phyloP scores from a whole-genome alignment of 345 rosid genomes.

The Physaria fendleri region DNA sequence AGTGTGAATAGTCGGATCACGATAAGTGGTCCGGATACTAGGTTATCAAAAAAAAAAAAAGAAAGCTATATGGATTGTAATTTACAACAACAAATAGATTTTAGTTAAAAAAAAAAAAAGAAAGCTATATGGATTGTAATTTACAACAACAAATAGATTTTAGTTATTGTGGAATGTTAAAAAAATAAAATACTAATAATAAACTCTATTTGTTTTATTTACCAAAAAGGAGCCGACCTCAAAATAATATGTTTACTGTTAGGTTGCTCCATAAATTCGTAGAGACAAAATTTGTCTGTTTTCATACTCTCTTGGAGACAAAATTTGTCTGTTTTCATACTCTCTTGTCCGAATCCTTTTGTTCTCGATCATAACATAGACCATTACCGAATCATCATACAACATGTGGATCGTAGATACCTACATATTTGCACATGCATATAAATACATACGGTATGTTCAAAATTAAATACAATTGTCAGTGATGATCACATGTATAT shows the following conservation, averaged over 20 bases:
- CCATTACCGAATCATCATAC: constrained; percentile 1
- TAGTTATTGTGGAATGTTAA: neutral
- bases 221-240: constrained; percentile 3
- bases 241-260: constrained; percentile 14
- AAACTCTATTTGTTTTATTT: neutral
- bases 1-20: neutral
- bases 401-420: constrained; percentile 4
- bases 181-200: neutral
- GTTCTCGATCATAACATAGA: constrained; percentile 14
- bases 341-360: constrained; percentile 13
- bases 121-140: neutral
- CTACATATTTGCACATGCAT: neutral
- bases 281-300: constrained; percentile 13
- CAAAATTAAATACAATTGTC: constrained; percentile 22
- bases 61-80: neutral
- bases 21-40: neutral
- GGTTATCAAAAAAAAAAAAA: neutral
- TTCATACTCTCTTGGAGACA: constrained; percentile 9
- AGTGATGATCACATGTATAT: constrained; percentile 21
- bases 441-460: constrained; percentile 11
- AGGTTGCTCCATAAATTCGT: constrained; percentile 20
- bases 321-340: constrained; percentile 10
- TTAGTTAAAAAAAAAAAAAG: neutral
- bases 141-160: neutral
- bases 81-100: neutral